These are phyloP conservation scores for Xylaria sp. DNA, from an alignment of 2,329 filamentous ascomycete species.

Conservation along the genomic window DNA sequence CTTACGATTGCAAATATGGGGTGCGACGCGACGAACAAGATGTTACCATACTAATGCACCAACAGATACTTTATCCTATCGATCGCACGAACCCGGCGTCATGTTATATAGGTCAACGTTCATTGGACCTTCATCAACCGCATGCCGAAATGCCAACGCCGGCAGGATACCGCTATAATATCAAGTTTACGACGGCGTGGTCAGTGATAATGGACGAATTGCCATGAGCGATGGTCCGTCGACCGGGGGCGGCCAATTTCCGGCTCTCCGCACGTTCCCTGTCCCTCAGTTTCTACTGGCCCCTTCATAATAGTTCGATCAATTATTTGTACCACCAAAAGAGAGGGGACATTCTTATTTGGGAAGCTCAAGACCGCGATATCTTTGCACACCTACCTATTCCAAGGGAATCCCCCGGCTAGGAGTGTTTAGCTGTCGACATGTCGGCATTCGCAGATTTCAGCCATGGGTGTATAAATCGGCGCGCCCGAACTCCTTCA, in stretches of 20 bases:
- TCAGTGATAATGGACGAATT: slow-evolving; percentile 2
- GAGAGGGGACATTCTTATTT: slow-evolving; percentile 23
- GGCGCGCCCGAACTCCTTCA: background rate
- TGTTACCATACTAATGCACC: background rate
- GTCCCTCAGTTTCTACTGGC: slow-evolving; percentile 27
- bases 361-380: slow-evolving; percentile 28
- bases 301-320: background rate
- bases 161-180: background rate
- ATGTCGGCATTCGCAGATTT: slow-evolving; percentile 4
- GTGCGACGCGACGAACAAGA: background rate
- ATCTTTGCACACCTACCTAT: slow-evolving; percentile 28
- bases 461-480: slow-evolving; percentile 6
- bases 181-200: background rate
- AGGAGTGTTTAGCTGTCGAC: background rate
- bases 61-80: background rate
- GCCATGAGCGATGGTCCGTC: background rate
- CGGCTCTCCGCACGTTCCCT: slow-evolving; percentile 23
- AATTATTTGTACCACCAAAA: slow-evolving; percentile 12
- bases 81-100: background rate
- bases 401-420: slow-evolving; percentile 8
- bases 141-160: background rate
- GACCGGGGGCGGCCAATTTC: slow-evolving; percentile 10
- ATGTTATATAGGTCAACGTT: background rate
- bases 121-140: background rate
- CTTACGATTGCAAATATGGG: background rate